These are phyloP conservation scores for Trichoderma endophyticum DNA, from an alignment of 2,329 filamentous ascomycete species.

Conservation along the genomic window DNA sequence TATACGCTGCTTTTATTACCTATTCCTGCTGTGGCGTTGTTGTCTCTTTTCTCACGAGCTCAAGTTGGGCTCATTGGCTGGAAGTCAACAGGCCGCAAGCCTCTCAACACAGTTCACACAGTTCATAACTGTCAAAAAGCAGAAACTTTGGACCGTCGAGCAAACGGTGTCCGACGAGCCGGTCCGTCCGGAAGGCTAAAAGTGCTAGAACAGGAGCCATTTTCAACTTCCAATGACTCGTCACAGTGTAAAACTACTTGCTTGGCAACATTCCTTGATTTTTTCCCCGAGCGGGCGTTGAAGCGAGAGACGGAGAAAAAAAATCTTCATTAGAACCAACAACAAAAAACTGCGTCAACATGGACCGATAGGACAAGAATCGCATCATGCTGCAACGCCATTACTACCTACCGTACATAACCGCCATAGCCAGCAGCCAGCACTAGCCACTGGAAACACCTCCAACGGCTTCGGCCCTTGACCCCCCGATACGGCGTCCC, in stretches of 20 bases:
- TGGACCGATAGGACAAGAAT: background rate
- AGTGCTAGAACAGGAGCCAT: background rate
- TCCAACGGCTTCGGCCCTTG: background rate
- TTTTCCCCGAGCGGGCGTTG: background rate
- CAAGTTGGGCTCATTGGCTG: background rate
- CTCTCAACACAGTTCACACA: background rate
- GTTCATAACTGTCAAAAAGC: background rate
- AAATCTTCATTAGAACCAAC: background rate
- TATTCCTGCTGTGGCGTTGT: background rate
- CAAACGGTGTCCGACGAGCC: constrained; percentile 7
- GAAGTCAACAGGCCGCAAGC: background rate
- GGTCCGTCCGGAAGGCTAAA: constrained; percentile 13
- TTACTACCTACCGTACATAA: background rate
- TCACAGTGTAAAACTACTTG: background rate
- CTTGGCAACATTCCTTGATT: background rate
- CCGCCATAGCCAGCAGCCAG: background rate
- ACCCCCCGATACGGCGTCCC: background rate
- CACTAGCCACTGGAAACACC: background rate
- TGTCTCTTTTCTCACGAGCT: background rate
- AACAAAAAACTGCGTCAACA: background rate
- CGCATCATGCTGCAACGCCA: background rate
- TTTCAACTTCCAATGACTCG: background rate
- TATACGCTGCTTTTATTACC: background rate
- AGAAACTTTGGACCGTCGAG: constrained; percentile 2
- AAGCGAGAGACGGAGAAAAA: background rate